Percentiles rank a stretch among this genome's conserved stretches.
Evolutionary conservation across 345 rosid genomes (phyloP).

Genomic region (Rhodamnia argentea): DNA sequence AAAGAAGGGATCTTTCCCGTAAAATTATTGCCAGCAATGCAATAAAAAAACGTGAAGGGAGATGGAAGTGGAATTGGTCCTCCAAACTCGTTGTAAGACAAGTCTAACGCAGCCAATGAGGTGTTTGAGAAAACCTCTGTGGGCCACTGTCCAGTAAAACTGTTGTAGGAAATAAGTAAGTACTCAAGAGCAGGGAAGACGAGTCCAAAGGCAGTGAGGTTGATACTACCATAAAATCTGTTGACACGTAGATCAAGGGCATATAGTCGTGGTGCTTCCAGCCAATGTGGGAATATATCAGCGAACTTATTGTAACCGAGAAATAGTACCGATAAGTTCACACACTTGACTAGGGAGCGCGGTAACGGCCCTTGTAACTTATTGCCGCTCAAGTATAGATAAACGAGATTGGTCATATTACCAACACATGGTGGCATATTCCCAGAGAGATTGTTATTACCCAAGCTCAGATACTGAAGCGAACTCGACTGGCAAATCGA

Average conservation of each 20-base stretch:
- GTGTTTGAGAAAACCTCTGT: neutral
- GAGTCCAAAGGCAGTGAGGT: neutral
- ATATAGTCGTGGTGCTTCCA: neutral
- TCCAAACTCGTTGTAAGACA: neutral
- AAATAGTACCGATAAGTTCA: too few relatives aligned
- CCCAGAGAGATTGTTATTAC: too few relatives aligned
- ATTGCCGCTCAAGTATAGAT: too few relatives aligned
- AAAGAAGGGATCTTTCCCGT: neutral
- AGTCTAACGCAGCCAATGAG: neutral
- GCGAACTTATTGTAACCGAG: neutral
- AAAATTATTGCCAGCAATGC: neutral
- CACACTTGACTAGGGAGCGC: neutral
- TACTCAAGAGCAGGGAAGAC: neutral
- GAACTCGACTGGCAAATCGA: too few relatives aligned
- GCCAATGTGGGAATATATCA: neutral
- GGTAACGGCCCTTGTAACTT: neutral
- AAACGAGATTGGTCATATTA: too few relatives aligned
- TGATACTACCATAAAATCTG: neutral
- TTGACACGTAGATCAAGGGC: neutral
- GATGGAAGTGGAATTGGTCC: neutral
- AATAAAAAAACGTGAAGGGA: neutral
- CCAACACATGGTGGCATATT: too few relatives aligned
- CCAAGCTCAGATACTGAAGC: too few relatives aligned
- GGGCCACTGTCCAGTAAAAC: neutral
- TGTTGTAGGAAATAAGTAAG: neutral